Percentiles rank a stretch among this genome's conserved stretches.
Evolutionary conservation across 2,329 filamentous ascomycete species (phyloP).

Genomic region (Ceratocystis colombiana): DNA sequence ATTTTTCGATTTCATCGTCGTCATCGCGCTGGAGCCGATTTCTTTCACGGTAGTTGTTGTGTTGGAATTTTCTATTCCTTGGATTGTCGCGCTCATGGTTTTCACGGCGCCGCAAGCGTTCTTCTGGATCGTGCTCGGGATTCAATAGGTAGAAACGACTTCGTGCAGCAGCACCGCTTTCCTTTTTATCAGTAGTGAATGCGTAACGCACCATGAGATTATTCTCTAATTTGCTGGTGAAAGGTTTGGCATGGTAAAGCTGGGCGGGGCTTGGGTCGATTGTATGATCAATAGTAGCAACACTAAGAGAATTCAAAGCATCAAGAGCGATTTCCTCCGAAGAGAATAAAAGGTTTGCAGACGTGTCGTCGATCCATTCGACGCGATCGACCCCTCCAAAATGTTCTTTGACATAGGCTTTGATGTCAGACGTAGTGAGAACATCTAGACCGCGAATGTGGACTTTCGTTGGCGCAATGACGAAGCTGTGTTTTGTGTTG

Average conservation of each 20-base stretch:
- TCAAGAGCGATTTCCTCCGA: constrained; percentile 43
- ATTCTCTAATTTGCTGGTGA: constrained; percentile 57
- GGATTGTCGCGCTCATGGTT: constrained; percentile 55
- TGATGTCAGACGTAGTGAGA: constrained; percentile 70
- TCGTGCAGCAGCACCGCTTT: constrained; percentile 62
- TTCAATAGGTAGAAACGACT: constrained; percentile 91
- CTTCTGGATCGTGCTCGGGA: constrained; percentile 76
- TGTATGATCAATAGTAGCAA: constrained; percentile 44
- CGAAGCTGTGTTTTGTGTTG: neutral
- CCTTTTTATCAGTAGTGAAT: constrained; percentile 67
- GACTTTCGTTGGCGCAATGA: constrained; percentile 45
- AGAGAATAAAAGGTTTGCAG: constrained; percentile 73
- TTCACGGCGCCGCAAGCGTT: constrained; percentile 51
- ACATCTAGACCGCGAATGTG: constrained; percentile 75
- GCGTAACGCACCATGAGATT: constrained; percentile 64
- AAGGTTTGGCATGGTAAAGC: constrained; percentile 54
- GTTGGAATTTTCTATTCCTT: constrained; percentile 31
- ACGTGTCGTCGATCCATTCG: constrained; percentile 93
- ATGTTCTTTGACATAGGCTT: constrained; percentile 61
- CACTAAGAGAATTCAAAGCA: constrained; percentile 46
- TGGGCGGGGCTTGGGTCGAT: constrained; percentile 52
- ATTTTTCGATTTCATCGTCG: constrained; percentile 45
- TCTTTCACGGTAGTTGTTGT: constrained; percentile 39
- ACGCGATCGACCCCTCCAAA: constrained; percentile 52
- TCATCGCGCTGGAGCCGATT: constrained; percentile 30